Evolutionary conservation across 148 eudicot genomes (phyloP), one percentile per base, ranked within the genome.

Genomic region (Nyssa sinensis): DNA sequence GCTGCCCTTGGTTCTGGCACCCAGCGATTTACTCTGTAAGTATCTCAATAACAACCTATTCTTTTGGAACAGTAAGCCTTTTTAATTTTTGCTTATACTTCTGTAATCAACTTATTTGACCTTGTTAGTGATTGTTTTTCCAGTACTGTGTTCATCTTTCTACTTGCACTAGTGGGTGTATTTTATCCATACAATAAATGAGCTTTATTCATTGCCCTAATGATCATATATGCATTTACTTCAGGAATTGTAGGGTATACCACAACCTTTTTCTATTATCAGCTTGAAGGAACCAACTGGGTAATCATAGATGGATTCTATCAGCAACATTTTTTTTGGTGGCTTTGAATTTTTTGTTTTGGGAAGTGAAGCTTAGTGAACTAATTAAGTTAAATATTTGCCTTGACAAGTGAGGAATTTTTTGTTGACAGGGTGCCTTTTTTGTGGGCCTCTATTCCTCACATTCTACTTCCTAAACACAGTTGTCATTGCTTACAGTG

Each of bases 1-100:
- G 82, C 82, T 28, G 68, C 77, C 33, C 78, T 79, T 69, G 78
- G 82, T 67, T 74, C 74, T 68, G 82, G 82, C 59, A 75, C 70
- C 23, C 82, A 79, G 34, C 70, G 74, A 30, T 75, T 74, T 75
- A 55, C 74, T 41, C 41, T 74, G 81, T 79, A 60, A 79, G 81
- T 66, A 37, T 66, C 17, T 53, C 7, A 6, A 1, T 32, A n/a
- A n/a, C n/a, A n/a, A n/a, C n/a, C n/a, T n/a, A n/a, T n/a, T n/a
- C n/a, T n/a, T n/a, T n/a, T n/a, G n/a, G n/a, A n/a, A n/a, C n/a
- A n/a, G n/a, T n/a, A n/a, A n/a, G n/a, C n/a, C n/a, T n/a, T n/a
- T n/a, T n/a, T n/a, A n/a, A n/a, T n/a, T n/a, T n/a, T n/a, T n/a
- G n/a, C n/a, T n/a, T n/a, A n/a, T n/a, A n/a, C n/a, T n/a, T n/a